Evolutionary conservation across 1,284 basidiomycete genomes (phyloP), one percentile per base, ranked within the genome.

Genomic region (Cryptococcus sp.): DNA sequence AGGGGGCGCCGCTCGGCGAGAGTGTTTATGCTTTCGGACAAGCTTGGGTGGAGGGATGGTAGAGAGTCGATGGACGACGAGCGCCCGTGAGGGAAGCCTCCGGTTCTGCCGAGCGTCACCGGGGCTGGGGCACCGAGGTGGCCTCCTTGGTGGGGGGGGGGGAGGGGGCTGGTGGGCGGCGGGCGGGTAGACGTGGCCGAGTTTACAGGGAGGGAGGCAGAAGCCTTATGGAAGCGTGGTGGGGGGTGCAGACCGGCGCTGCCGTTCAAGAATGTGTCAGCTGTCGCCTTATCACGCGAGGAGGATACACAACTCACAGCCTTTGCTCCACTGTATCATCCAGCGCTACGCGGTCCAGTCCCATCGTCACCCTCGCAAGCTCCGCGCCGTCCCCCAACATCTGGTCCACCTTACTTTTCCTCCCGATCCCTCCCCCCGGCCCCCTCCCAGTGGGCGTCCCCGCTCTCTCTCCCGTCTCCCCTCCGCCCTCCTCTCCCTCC

Each of bases 351-450:
- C 53, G 57, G 37, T 68, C 68, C 45, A 64, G 49, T 42, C 62
- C 62, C 58, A 68, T 52, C 12, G 56, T 39, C 5, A 52, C 51
- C 40, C 58, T 50, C 7, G 69, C 65, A 18, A 55, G 58, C 51
- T 62, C 62, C 24, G 68, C 65, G 8, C 68, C 69, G 37, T 62
- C 52, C 20, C 69, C 65, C 12, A 69, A 49, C 18, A 70, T 49
- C 33, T 64, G 59, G 23, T 63, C 64, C 2, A 69, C 52, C 46
- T 68, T 70, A 52, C 59, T 62, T 43, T 37, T 47, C 28, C 24
- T 37, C 18, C 18, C 15, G 7, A 18, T 23, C 15, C 18, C 46
- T 37, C 18, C 48, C 18, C 40, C 18, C 37, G 20, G 15, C 40
- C 16, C 49, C 13, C 42, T 37, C 33, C 37, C 24, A 3, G 21